Evolutionary conservation across 1,139 yeast species (phyloP).

Genomic region (Yueomyces sp.): DNA sequence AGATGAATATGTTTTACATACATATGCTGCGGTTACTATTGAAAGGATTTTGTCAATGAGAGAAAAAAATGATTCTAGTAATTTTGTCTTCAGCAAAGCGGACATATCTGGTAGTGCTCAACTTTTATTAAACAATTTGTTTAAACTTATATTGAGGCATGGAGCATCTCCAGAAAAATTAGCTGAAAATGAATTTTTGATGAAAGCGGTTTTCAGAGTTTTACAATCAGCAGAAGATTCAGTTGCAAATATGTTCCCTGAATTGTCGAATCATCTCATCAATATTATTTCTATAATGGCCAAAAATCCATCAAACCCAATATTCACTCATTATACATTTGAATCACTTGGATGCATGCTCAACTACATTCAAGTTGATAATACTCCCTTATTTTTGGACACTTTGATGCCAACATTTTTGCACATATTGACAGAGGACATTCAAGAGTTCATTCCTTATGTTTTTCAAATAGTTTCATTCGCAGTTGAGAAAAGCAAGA

Average conservation of each 20-base stretch:
- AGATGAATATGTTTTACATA: conserved; percentile 70
- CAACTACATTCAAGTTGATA: conserved; percentile 33
- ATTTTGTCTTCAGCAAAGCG: conserved; percentile 49
- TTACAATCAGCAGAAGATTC: conserved; percentile 63
- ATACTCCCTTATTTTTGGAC: conserved; percentile 37
- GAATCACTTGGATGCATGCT: conserved; percentile 76
- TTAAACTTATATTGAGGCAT: conserved; percentile 49
- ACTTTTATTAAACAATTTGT: conserved; percentile 48
- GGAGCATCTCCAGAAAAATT: conserved; percentile 71
- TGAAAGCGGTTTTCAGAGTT: conserved; percentile 81
- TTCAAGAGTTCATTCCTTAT: conserved; percentile 90
- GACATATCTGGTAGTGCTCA: conserved; percentile 53
- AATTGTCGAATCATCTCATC: conserved; percentile 50
- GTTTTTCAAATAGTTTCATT: conserved; percentile 79
- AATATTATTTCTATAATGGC: conserved; percentile 59
- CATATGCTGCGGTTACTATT: conserved; percentile 86
- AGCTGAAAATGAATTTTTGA: conserved; percentile 88
- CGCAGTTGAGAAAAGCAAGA: conserved; percentile 41
- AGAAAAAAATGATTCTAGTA: conserved; percentile 34
- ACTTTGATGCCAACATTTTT: conserved; percentile 56
- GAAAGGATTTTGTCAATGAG: conserved; percentile 80
- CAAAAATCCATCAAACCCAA: conserved; percentile 90
- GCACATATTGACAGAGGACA: conserved; percentile 62
- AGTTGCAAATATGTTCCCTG: conserved; percentile 30
- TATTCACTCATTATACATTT: conserved; percentile 79